Conservation (phyloP, 371 early-diverging fungal genomes). For the Mitosporidium daphniae region DNA sequence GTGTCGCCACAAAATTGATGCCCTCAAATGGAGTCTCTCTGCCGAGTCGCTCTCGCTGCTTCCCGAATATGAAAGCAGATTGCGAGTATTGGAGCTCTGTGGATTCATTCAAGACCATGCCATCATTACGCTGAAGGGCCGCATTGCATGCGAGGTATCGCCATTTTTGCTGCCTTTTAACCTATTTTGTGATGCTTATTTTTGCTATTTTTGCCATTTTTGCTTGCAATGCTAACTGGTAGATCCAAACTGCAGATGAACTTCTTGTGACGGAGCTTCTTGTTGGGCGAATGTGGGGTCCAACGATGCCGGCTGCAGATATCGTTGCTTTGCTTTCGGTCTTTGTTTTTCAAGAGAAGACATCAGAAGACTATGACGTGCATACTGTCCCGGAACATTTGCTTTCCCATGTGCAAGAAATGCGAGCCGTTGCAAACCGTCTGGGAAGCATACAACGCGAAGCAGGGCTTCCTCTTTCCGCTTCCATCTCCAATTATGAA, state of each 20-base stretch:
- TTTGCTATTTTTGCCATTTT: not conserved
- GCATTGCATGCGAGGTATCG: constrained; percentile 83
- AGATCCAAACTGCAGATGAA: constrained; percentile 69
- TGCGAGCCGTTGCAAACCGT: too few relatives aligned
- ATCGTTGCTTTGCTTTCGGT: constrained; percentile 70
- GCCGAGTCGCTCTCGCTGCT: constrained; percentile 47
- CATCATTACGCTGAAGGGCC: constrained; percentile 76
- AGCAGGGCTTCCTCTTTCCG: too few relatives aligned
- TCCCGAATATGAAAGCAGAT: constrained; percentile 54
- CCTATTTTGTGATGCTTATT: too few relatives aligned
- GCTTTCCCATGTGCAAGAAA: too few relatives aligned
- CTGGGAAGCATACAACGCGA: too few relatives aligned
- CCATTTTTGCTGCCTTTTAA: too few relatives aligned
- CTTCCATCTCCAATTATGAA: constrained; percentile 6
- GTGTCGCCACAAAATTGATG: too few relatives aligned
- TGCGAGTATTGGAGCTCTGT: constrained; percentile 31
- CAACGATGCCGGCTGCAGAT: constrained; percentile 53
- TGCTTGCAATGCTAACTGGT: not conserved
- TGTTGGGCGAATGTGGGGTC: constrained; percentile 59
- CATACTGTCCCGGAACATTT: too few relatives aligned
- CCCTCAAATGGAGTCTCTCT: too few relatives aligned
- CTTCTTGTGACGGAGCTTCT: constrained; percentile 82
- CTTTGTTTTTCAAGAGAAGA: constrained; percentile 76
- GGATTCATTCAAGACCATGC: constrained; percentile 30
- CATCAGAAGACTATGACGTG: too few relatives aligned